Conservation (phyloP, 2,329 filamentous ascomycete genomes). For the Dactylella cylindrospora region DNA sequence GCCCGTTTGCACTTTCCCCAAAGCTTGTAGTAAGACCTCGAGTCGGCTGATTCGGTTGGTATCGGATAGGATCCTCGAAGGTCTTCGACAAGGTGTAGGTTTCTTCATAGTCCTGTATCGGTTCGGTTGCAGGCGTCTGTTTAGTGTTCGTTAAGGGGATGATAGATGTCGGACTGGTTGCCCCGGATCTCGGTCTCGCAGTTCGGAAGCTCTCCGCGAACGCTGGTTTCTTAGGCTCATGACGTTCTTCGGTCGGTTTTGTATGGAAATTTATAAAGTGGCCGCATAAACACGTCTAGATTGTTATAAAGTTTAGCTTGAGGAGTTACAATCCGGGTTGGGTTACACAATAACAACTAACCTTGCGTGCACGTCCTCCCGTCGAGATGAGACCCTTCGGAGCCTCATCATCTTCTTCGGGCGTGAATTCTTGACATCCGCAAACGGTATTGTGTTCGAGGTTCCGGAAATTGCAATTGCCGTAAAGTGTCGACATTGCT, state of each 20-base stretch:
- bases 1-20: conserved; percentile 19
- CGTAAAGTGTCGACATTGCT: conserved; percentile 25
- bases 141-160: conserved; percentile 25
- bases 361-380: conserved; percentile 41
- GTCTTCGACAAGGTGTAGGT: conserved; percentile 37
- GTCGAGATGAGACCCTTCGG: conserved; percentile 20
- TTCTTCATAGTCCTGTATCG: conserved; percentile 26
- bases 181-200: conserved; percentile 27
- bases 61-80: conserved; percentile 35
- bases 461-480: conserved; percentile 43
- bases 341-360: conserved; percentile 32
- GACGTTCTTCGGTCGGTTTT: conserved; percentile 22
- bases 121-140: conserved; percentile 30
- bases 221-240: conserved; percentile 18
- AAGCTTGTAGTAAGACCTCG: conserved; percentile 22
- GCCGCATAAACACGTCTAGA: conserved; percentile 40
- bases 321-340: not conserved
- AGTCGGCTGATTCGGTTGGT: conserved; percentile 23
- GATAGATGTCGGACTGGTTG: conserved; percentile 28
- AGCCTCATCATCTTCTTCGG: conserved; percentile 33
- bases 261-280: conserved; percentile 42
- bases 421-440: conserved; percentile 41
- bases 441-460: conserved; percentile 42
- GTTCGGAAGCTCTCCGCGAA: conserved; percentile 32
- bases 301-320: conserved; percentile 6